Base-by-base conservation (phyloP, 176 grass and related monocot species). In the Carex littledalei region DNA sequence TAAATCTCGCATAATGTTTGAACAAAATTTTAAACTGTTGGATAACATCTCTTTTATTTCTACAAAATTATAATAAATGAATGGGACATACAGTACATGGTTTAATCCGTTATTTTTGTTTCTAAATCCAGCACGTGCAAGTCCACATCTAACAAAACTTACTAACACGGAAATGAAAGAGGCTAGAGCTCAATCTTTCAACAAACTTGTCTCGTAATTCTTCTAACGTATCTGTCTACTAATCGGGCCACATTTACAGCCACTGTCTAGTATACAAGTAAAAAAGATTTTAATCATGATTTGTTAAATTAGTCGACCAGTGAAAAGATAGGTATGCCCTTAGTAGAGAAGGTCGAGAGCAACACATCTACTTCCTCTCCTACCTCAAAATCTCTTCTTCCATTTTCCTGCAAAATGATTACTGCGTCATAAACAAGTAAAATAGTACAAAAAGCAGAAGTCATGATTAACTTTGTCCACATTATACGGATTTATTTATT, bases 311-410 rank as follows among this genome's bases (percentile, higher is more conserved):
- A 87, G 64, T 87, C 56, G 8, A 57, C 55, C 84, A 92, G 77
- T 67, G 87, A 87, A 72, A 95, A 98, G 35, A 95, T 85, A 9
- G 93, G 93, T 85, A 98, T 90, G 45, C 96, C 96, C 78, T 98
- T 98, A 0, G 85, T 73, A 57, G 83, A 93, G 81, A 92, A 98
- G 89, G 86, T 92, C 18, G 81, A 56, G 47, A 93, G 88, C 67
- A 88, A 85, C 65, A 87, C 96, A 41, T 81, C 85, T 57, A 98
- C 15, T 78, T 98, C 90, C 65, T 94, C 81, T 34, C 93, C 93
- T 15, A 91, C 64, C 39, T 90, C 85, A 85, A 98, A 94, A 39
- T 91, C 84, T 72, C 39, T 94, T 85, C 60, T 81, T 29, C 81
- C 81, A 82, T 85, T 87, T 60, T 80, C 83, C 96, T 98, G 88